These are phyloP conservation scores for Hymenotorrendiella dingleyae DNA, from an alignment of 2,329 filamentous ascomycete genomes.

Conservation along the genomic window DNA sequence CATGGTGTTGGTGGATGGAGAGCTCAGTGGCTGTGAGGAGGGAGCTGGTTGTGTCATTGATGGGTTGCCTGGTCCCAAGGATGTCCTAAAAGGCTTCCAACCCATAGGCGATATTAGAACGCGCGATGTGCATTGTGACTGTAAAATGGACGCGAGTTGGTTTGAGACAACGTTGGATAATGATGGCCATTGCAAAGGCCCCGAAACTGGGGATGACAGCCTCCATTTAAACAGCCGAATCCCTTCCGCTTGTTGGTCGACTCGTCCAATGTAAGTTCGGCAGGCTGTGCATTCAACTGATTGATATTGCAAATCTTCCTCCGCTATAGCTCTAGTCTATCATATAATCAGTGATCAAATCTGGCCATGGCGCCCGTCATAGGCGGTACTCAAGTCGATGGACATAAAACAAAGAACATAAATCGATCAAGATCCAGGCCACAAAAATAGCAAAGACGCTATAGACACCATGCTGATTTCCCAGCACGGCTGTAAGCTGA, in stretches of 20 bases:
- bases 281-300: conserved; percentile 18
- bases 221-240: conserved; percentile 27
- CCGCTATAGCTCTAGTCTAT: conserved; percentile 1
- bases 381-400: too few relatives aligned
- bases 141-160: conserved; percentile 13
- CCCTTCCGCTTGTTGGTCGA: conserved; percentile 21
- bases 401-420: too few relatives aligned
- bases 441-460: too few relatives aligned
- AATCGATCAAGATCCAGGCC: too few relatives aligned
- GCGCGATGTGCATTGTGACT: conserved; percentile 16
- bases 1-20: background rate
- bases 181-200: conserved; percentile 7
- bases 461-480: too few relatives aligned
- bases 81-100: conserved; percentile 1
- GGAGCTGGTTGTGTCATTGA: background rate
- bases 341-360: conserved; percentile 15
- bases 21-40: background rate
- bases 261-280: conserved; percentile 19
- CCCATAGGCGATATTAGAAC: conserved; percentile 12
- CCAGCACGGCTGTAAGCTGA: too few relatives aligned
- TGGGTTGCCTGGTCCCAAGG: background rate
- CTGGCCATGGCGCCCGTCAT: background rate
- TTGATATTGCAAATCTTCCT: conserved; percentile 3
- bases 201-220: conserved; percentile 2
- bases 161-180: conserved; percentile 15